Conservation (phyloP, 2,329 filamentous ascomycete genomes). For the Thelonectria olida region DNA sequence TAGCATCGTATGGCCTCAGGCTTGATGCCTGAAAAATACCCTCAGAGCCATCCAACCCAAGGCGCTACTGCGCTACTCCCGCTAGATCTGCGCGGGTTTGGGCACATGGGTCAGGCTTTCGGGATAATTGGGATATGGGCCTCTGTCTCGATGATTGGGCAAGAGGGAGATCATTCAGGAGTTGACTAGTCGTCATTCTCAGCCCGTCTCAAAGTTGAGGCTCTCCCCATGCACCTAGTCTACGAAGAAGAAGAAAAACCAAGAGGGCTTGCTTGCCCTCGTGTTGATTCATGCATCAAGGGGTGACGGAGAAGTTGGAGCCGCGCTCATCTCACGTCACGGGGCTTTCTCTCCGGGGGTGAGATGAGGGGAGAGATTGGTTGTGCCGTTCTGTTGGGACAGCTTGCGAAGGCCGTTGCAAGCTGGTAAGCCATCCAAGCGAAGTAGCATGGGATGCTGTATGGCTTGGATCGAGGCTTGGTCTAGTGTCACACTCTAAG, state of each 20-base stretch:
- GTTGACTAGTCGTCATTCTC: neutral
- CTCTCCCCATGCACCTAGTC: constrained; percentile 6
- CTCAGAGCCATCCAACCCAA: neutral
- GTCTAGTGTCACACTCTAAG: constrained; percentile 2
- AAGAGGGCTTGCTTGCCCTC: constrained; percentile 10
- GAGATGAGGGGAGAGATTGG: neutral
- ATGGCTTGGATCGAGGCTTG: neutral
- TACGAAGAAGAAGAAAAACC: neutral
- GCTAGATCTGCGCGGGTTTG: constrained; percentile 19
- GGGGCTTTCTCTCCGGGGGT: constrained; percentile 2
- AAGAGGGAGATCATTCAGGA: neutral
- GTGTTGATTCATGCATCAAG: constrained; percentile 27
- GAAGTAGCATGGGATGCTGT: neutral
- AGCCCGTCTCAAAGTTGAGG: constrained; percentile 14
- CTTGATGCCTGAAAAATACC: constrained; percentile 5
- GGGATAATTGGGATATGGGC: constrained; percentile 6
- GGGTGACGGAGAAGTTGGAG: constrained; percentile 13
- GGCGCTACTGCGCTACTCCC: constrained; percentile 25
- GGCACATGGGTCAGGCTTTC: constrained; percentile 18
- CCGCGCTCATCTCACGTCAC: constrained; percentile 18
- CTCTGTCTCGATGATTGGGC: constrained; percentile 13
- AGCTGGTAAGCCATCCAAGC: neutral
- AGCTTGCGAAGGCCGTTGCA: neutral
- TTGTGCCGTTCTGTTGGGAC: constrained; percentile 8
- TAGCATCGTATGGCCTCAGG: constrained; percentile 5